Base-by-base conservation (phyloP, 176 grass and related monocot species). In the Raddia guianensis region DNA sequence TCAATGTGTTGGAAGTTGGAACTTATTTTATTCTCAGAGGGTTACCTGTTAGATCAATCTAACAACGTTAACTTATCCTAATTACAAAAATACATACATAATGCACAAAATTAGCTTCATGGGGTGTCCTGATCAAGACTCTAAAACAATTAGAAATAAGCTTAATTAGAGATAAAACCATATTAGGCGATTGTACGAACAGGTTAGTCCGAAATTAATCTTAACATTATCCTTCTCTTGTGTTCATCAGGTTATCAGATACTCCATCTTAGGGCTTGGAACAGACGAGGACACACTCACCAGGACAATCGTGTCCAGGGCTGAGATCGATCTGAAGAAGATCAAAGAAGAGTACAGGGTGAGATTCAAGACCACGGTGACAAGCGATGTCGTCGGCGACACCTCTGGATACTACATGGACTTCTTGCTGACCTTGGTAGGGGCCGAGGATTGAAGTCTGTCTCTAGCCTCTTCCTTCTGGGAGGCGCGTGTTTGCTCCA, bases 251-350 rank as follows among this genome's bases (percentile, higher is more conserved):
- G 88, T 81, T 69, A 85, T 97, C 27, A 92, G 90, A 19, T 82
- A 71, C 80, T 95, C 90, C 33, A 88, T 95, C 12, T 13, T 84
- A 49, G 89, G 89, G 58, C 75, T 95, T 20, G 92, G 92, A 54
- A 95, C 92, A 13, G 92, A 95, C 2, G 89, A 95, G 77, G 89
- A 82, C 55, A 74, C 78, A 10, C 87, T 95, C 54, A 95, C 89
- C 63, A 91, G 93, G 74, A 87, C 85, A 3, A 92, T 92, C 16
- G 85, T 92, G 49, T 76, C 80, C 58, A 45, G 90, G 48, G 87
- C 93, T 34, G 85, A 88, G 9, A 82, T 88, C 10, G 85, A 90
- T 79, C 84, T 88, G 93, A 78, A 86, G 1, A 86, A 46, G 27
- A 92, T 95, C 54, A 86, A 90, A 74, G 70, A 95, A 55, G 87